Evolutionary conservation across 805 yeast genomes (phyloP), one percentile per base, ranked within the genome.

Genomic region (Saturnispora saitoi): DNA sequence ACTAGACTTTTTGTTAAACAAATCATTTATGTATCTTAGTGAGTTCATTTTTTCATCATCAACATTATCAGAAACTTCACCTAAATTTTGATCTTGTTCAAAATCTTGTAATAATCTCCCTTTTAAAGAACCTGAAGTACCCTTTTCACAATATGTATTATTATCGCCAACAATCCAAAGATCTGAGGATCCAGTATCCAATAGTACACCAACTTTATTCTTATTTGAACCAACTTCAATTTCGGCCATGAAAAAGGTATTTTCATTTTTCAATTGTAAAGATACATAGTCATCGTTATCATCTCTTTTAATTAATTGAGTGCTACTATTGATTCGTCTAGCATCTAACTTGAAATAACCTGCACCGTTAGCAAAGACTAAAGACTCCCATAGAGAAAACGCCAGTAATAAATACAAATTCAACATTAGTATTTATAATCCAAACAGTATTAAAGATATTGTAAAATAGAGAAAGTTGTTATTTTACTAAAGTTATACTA

Each of bases 121-220:
- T 14, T 39, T 30, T 11, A 48, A 38, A 19, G 54, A 51, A 5
- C 52, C 51, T 6, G 43, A n/a, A 2, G 54, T 44, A 19, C 54
- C 53, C 0, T 56, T 38, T 4, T 57, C 41, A 56, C 80, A 75
- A 49, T 69, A 73, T 2, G 81, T 73, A 56, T 78, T 79, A 38
- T 65, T 56, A 2, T 73, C 60, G 26, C 71, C 68, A 51, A 76
- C 70, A 20, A 83, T 77, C 86, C 87, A 83, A 20, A 85, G 64
- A 60, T 84, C 91, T 0, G 86, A 74, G 0, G 89, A 82, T 2
- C 91, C 93, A 1, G 90, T 84, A 58, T 84, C 93, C n/a, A 84
- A 60, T 34, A 81, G 61, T 9, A 83, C 78, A 9, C 68, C 69
- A 5, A 83, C 68, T n/a, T 67, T 61, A 56, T 82, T 83, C 0